phyloP scores from a whole-genome alignment of 768 basidiomycete genomes.

The Kwoniella europaea region DNA sequence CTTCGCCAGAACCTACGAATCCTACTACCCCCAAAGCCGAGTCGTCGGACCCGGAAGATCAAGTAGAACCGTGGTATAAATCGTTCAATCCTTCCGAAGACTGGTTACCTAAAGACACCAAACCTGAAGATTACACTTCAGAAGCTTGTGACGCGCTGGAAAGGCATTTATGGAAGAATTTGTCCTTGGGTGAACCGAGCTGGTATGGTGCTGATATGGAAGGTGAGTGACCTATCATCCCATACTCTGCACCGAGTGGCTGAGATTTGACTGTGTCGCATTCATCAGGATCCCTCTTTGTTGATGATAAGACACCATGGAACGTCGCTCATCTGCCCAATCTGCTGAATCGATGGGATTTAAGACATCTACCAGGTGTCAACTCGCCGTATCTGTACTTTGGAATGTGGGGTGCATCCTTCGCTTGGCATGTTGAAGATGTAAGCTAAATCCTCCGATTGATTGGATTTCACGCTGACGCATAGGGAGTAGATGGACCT shows the following conservation, averaged over 20 bases:
- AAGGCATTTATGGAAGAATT: slow-evolving; percentile 88
- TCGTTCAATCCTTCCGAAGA: slow-evolving; percentile 72
- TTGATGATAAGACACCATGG: slow-evolving; percentile 80
- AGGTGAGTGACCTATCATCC: slow-evolving; percentile 65
- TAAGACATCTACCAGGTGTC: slow-evolving; percentile 82
- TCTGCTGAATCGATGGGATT: slow-evolving; percentile 74
- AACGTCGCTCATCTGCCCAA: slow-evolving; percentile 93
- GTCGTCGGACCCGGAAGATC: slow-evolving; percentile 34
- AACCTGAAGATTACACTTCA: slow-evolving; percentile 76
- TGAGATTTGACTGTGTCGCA: not conserved
- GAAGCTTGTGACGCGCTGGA: slow-evolving; percentile 88
- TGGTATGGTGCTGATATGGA: slow-evolving; percentile 98
- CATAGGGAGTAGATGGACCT: slow-evolving; percentile 72
- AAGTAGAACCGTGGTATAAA: slow-evolving; percentile 67
- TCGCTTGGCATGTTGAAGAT: slow-evolving; percentile 99
- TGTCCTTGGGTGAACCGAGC: slow-evolving; percentile 83
- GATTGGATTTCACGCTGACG: not conserved
- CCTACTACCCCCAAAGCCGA: slow-evolving; percentile 38
- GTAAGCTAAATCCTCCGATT: slow-evolving; percentile 32
- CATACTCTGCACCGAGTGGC: slow-evolving; percentile 63
- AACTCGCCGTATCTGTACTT: slow-evolving; percentile 98
- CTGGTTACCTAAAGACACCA: slow-evolving; percentile 79
- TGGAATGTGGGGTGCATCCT: slow-evolving; percentile 99
- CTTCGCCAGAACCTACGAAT: slow-evolving; percentile 40
- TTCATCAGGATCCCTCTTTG: slow-evolving; percentile 61